Percentiles rank a stretch among this genome's conserved stretches.
Conservation (phyloP, 2,329 filamentous ascomycete species). For the Sporothrix dimorphospora region DNA sequence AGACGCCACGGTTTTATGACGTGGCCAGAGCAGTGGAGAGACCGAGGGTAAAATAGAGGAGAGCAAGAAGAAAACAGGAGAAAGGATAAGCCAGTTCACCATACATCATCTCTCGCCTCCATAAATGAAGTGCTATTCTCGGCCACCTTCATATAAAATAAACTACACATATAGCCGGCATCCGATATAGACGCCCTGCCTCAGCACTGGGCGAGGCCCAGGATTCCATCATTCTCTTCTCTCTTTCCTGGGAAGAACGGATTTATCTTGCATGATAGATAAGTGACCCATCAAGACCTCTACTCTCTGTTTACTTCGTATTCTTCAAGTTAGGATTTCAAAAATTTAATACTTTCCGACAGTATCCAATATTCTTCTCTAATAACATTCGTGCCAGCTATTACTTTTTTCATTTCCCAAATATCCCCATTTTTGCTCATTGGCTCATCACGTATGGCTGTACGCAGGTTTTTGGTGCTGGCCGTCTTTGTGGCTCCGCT, state of each 20-base stretch:
- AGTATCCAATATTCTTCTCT: neutral
- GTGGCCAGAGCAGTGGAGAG: neutral
- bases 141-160: constrained; percentile 15
- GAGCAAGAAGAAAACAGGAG: neutral
- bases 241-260: constrained; percentile 1
- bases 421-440: neutral
- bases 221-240: neutral
- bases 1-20: neutral
- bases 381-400: neutral
- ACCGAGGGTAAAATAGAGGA: neutral
- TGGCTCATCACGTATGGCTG: neutral
- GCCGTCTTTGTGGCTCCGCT: neutral
- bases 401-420: neutral
- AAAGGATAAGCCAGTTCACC: neutral
- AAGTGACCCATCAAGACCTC: neutral
- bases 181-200: neutral
- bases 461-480: neutral
- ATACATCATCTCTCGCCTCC: neutral
- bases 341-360: neutral
- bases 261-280: neutral
- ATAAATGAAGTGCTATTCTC: neutral
- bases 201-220: neutral
- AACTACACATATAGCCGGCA: constrained; percentile 10
- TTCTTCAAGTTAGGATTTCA: neutral
- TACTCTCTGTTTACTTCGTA: neutral